Percentiles rank a stretch among this genome's conserved stretches.
These are phyloP conservation scores for Ananas comosus DNA, from an alignment of 176 grass and related monocot genomes.

Conservation along the genomic window DNA sequence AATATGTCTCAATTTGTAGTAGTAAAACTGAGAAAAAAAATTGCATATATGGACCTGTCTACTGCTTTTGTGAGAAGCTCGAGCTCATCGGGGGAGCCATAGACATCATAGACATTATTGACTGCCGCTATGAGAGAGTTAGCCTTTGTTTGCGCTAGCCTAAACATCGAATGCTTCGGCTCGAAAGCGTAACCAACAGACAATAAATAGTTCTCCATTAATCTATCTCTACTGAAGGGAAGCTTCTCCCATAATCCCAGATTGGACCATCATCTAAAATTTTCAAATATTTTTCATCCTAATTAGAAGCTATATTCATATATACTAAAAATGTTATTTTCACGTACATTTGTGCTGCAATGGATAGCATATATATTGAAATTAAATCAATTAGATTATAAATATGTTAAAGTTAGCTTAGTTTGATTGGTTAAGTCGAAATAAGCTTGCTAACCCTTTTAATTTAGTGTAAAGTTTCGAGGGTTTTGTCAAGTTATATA, in stretches of 20 bases:
- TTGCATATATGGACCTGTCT: not conserved
- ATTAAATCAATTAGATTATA: too few relatives aligned
- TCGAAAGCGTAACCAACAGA: constrained; percentile 8
- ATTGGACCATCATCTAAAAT: constrained; percentile 17
- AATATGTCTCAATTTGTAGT: too few relatives aligned
- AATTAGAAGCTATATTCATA: not conserved
- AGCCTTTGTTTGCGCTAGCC: constrained; percentile 2
- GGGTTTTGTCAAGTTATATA: too few relatives aligned
- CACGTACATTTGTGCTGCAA: too few relatives aligned
- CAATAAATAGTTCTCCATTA: constrained; percentile 16
- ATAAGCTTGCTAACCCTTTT: too few relatives aligned
- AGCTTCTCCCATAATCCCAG: constrained; percentile 8
- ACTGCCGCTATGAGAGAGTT: constrained; percentile 5
- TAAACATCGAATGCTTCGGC: not conserved
- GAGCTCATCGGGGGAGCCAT: constrained; percentile 19
- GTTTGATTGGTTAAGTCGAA: too few relatives aligned
- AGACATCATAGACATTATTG: constrained; percentile 26
- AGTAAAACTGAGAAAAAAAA: not conserved
- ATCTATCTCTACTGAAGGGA: constrained; percentile 17
- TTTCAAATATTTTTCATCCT: not conserved
- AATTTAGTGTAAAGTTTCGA: too few relatives aligned
- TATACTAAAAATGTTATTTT: too few relatives aligned
- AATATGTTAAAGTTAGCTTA: too few relatives aligned
- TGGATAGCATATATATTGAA: too few relatives aligned
- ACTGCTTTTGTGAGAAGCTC: constrained; percentile 16